A percentile compares a stretch with the other conserved stretches of the same genome.
These are phyloP conservation scores for Cotoneaster glaucophyllus DNA, from an alignment of 306 rosid genomes.

Conservation along the genomic window DNA sequence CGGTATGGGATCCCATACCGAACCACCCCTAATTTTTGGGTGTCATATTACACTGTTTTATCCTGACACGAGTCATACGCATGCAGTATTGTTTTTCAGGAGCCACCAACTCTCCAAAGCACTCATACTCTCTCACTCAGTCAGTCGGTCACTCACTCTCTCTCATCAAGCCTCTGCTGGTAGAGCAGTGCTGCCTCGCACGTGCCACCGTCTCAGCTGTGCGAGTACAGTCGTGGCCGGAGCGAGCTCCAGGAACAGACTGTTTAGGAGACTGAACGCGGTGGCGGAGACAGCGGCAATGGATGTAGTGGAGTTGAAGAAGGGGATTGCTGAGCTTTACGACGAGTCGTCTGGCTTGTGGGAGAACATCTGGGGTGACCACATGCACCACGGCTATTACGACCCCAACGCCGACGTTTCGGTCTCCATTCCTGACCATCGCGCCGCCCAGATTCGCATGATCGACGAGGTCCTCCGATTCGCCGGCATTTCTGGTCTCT, in stretches of 20 bases:
- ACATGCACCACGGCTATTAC: conserved; percentile 92
- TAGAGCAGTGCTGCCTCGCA: not conserved
- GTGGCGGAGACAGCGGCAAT: not conserved
- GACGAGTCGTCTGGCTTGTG: conserved; percentile 76
- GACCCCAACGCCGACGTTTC: conserved; percentile 42
- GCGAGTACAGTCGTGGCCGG: not conserved
- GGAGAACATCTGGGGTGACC: conserved; percentile 93
- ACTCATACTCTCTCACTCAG: not conserved
- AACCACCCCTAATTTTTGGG: too few relatives aligned
- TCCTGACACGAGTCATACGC: too few relatives aligned
- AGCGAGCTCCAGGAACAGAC: not conserved
- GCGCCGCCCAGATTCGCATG: conserved; percentile 85
- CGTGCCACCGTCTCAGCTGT: not conserved
- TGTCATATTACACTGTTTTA: too few relatives aligned
- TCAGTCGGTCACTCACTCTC: not conserved
- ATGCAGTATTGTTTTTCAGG: not conserved
- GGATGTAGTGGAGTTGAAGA: conserved; percentile 26
- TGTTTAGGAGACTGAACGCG: not conserved
- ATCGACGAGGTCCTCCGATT: conserved; percentile 67
- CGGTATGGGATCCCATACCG: too few relatives aligned
- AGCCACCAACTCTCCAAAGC: not conserved
- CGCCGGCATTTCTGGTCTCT: conserved; percentile 34
- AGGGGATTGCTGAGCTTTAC: conserved; percentile 81
- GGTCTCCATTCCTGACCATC: conserved; percentile 56
- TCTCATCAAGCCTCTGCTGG: not conserved